Evolutionary conservation across 2,329 filamentous ascomycete genomes (phyloP), one percentile per base, ranked within the genome.

Genomic region (Colletotrichum spaethianum): DNA sequence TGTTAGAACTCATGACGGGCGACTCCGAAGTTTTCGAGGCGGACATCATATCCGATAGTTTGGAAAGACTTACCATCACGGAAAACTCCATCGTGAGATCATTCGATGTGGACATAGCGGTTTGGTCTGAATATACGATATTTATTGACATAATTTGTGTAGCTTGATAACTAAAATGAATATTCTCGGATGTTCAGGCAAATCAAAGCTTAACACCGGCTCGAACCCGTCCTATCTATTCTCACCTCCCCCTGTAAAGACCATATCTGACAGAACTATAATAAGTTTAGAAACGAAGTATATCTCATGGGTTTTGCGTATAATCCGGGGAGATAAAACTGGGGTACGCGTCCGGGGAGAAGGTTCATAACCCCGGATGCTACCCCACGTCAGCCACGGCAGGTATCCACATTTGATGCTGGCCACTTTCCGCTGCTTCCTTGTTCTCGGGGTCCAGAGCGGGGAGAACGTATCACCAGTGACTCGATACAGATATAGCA

Each of bases 301-400:
- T n/a, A 46, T 38, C 14, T 7, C 20, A 63, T 50, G 57, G 59
- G 60, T 28, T 36, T 46, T 26, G 6, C n/a, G 28, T 40, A 26
- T 31, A n/a, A 38, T 23, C 18, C 66, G 59, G 66, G 46, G 67
- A 65, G 67, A 59, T 59, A 70, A 50, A 53, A 26, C 40, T 50
- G 31, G 42, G 42, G 31, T 48, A 68, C 33, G 36, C n/a, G 18
- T 28, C 55, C 62, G 55, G 61, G 67, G 67, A 70, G 62, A 66
- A 70, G 18, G 18, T 28, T 16, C 55, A 66, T 63, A 70, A 60
- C 44, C 67, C 67, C 62, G 67, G 53, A 52, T 67, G n/a, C 38
- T 23, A 68, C 59, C 48, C 60, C 62, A 44, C 55, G 38, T 36
- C 36, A 36, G 55, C 55, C 20, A 12, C 61, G 56, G 63, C 48